Conservation (phyloP, 257 asterid genomes). For the Nicotiana tabacum region DNA sequence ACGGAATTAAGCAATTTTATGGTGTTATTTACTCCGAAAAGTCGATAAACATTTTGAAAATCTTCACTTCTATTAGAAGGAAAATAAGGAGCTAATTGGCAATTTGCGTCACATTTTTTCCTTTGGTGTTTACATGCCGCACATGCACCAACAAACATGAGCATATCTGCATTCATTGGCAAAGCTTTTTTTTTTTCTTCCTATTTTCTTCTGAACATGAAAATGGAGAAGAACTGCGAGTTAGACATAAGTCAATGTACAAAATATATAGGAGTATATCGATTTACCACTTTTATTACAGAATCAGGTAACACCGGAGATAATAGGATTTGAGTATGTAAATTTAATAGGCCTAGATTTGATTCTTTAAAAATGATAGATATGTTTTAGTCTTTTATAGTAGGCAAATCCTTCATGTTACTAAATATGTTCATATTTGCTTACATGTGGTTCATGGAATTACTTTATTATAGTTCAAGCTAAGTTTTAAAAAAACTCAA, state of each 20-base stretch:
- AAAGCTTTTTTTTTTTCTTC: too few species aligned
- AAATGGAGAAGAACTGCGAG: neutral
- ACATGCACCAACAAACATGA: neutral
- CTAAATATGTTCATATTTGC: neutral
- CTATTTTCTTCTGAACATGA: neutral
- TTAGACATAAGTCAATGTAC: too few species aligned
- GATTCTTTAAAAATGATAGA: neutral
- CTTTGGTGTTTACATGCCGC: neutral
- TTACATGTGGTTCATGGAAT: neutral
- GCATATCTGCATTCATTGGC: neutral
- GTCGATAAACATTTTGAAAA: neutral
- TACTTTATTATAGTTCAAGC: too few species aligned
- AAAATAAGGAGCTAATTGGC: conserved; percentile 9
- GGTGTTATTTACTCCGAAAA: conserved; percentile 10
- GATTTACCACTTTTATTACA: neutral
- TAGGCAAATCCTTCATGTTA: neutral
- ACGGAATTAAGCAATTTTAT: neutral
- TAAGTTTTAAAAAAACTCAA: too few species aligned
- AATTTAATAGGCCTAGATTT: neutral
- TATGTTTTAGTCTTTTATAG: neutral
- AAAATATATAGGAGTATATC: neutral
- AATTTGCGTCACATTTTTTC: conserved; percentile 4
- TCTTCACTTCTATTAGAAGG: neutral
- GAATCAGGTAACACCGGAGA: neutral
- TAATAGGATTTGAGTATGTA: neutral